Percentiles rank a stretch among this genome's conserved stretches.
Evolutionary conservation across 2,329 filamentous ascomycete genomes (phyloP).

Genomic region (Talaromyces pinophilus): DNA sequence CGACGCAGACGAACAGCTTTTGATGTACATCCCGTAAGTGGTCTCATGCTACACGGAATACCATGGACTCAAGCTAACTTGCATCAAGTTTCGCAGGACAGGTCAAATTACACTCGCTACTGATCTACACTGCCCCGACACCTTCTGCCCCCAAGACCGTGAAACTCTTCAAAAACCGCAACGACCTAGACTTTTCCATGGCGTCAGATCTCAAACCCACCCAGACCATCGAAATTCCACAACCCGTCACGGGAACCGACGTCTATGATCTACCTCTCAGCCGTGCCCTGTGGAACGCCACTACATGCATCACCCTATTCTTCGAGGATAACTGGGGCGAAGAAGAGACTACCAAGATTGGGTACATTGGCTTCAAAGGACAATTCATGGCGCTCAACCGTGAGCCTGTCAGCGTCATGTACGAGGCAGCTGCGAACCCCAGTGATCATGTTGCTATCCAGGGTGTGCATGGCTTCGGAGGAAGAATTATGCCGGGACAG

Average conservation of each 20-base stretch:
- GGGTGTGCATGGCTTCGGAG: conserved; percentile 43
- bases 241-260: conserved; percentile 61
- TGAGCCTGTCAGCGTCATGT: conserved; percentile 82
- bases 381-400: conserved; percentile 86
- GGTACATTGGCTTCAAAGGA: conserved; percentile 89
- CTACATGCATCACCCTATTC: conserved; percentile 81
- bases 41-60: background rate
- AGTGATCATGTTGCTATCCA: conserved; percentile 68
- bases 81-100: conserved; percentile 79
- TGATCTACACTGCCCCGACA: conserved; percentile 75
- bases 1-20: conserved; percentile 87
- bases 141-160: conserved; percentile 75
- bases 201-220: conserved; percentile 70
- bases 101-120: conserved; percentile 85
- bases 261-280: conserved; percentile 86
- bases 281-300: conserved; percentile 83
- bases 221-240: conserved; percentile 75
- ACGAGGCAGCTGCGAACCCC: conserved; percentile 92
- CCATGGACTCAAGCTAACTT: background rate
- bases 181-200: conserved; percentile 79
- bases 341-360: conserved; percentile 75
- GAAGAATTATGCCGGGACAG: conserved; percentile 46
- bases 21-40: conserved; percentile 84
- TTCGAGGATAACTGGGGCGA: conserved; percentile 91
- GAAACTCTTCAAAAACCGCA: conserved; percentile 83